phyloP scores from a whole-genome alignment of 2,329 filamentous ascomycete genomes.

The Cadophora gregata region DNA sequence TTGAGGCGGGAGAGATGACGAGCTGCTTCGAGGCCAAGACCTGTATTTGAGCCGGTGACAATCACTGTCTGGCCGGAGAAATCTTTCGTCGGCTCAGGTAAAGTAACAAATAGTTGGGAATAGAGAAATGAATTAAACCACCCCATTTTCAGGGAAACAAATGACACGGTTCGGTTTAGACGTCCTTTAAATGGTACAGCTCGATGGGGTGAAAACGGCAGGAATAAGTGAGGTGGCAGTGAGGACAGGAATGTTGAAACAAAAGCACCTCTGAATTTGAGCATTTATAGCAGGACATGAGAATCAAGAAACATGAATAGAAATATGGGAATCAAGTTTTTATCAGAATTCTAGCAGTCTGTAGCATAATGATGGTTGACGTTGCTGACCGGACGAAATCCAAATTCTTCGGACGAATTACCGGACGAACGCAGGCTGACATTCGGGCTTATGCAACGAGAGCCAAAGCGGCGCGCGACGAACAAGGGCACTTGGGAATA shows the following conservation, averaged over 20 bases:
- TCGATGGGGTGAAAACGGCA: background rate
- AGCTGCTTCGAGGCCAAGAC: constrained; percentile 49
- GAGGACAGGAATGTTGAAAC: background rate
- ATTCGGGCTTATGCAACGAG: background rate
- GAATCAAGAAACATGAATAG: background rate
- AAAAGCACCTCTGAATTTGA: background rate
- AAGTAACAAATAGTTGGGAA: constrained; percentile 29
- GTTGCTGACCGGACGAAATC: background rate
- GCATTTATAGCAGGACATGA: background rate
- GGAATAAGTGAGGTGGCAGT: background rate
- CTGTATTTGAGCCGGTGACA: constrained; percentile 51
- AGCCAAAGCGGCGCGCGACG: background rate
- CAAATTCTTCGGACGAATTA: background rate
- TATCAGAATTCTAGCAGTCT: background rate
- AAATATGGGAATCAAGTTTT: background rate
- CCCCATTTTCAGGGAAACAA: background rate
- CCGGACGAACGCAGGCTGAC: background rate
- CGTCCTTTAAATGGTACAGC: background rate
- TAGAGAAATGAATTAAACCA: constrained; percentile 28
- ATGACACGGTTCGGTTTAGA: background rate
- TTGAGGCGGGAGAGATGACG: constrained; percentile 43
- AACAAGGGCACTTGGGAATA: background rate
- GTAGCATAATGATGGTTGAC: background rate
- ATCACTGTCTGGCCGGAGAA: constrained; percentile 45
- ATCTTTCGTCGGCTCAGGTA: constrained; percentile 18